Conservation (phyloP, 202 grass and related monocot genomes). For the Musa balbisiana region DNA sequence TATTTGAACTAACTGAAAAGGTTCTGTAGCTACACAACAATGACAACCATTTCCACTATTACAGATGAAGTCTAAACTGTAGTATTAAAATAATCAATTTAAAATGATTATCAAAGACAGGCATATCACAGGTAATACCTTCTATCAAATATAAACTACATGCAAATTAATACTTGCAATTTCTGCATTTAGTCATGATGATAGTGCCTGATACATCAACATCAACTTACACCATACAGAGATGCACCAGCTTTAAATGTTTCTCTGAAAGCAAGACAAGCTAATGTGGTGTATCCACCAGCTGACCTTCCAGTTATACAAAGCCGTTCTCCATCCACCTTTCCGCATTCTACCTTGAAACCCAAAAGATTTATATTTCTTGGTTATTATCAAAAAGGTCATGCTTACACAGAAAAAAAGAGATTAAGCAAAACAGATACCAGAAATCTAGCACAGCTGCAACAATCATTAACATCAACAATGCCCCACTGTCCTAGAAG, state of each 20-base stretch:
- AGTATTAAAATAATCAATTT: too few relatives aligned
- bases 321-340: constrained; percentile 71
- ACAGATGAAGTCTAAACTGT: too few relatives aligned
- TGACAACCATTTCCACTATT: too few relatives aligned
- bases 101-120: too few relatives aligned
- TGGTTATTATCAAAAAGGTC: not conserved
- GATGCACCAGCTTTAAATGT: constrained; percentile 94
- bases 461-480: constrained; percentile 89
- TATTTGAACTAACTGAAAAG: too few relatives aligned
- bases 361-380: constrained; percentile 6
- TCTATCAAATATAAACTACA: too few relatives aligned
- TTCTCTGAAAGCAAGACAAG: constrained; percentile 73
- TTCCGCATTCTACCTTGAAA: constrained; percentile 63
- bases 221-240: constrained; percentile 81
- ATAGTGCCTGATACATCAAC: constrained; percentile 4
- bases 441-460: constrained; percentile 72
- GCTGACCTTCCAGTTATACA: constrained; percentile 90
- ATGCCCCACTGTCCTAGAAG: constrained; percentile 71
- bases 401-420: not conserved
- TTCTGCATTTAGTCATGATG: not conserved
- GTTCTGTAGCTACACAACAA: too few relatives aligned
- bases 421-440: constrained; percentile 29
- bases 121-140: too few relatives aligned
- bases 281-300: constrained; percentile 90
- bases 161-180: too few relatives aligned